These are phyloP conservation scores for Gymnopus androsaceus DNA, from an alignment of 1,284 basidiomycete species.

Conservation along the genomic window DNA sequence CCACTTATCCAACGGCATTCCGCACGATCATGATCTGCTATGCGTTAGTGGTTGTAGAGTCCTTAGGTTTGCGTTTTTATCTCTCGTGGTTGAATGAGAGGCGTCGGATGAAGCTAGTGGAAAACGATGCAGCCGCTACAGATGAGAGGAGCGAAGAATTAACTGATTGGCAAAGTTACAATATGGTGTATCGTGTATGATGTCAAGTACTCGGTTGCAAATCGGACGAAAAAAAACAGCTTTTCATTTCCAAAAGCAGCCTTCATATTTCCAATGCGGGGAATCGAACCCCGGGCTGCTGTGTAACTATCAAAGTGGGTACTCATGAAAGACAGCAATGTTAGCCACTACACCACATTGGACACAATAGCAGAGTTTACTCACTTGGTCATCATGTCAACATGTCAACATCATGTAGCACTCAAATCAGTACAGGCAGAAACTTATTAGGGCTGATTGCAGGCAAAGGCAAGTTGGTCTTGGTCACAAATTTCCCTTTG, in stretches of 20 bases:
- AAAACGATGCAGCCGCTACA: background rate
- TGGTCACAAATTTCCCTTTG: background rate
- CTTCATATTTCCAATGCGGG: too few species aligned
- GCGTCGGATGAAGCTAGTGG: background rate
- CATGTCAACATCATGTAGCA: too few species aligned
- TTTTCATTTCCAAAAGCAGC: too few species aligned
- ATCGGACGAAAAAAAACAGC: too few species aligned
- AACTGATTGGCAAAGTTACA: background rate
- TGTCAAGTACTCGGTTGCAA: too few species aligned
- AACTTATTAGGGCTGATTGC: slow-evolving; percentile 4
- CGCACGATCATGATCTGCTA: slow-evolving; percentile 3
- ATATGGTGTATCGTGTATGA: slow-evolving; percentile 6
- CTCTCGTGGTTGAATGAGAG: slow-evolving; percentile 2
- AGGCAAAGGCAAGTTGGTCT: slow-evolving; percentile 5
- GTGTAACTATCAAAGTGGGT: too few species aligned
- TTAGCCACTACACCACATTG: background rate
- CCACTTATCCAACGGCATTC: background rate
- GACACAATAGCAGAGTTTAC: too few species aligned
- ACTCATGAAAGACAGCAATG: too few species aligned
- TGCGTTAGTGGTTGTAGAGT: background rate
- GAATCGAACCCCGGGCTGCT: too few species aligned
- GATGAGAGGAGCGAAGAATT: background rate
- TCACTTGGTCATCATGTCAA: too few species aligned
- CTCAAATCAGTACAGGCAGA: too few species aligned
- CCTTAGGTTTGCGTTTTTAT: background rate